A percentile compares a stretch with the other conserved stretches of the same genome.
phyloP scores from a whole-genome alignment of 169 alveolate species.

The Plasmodium falciparum region DNA sequence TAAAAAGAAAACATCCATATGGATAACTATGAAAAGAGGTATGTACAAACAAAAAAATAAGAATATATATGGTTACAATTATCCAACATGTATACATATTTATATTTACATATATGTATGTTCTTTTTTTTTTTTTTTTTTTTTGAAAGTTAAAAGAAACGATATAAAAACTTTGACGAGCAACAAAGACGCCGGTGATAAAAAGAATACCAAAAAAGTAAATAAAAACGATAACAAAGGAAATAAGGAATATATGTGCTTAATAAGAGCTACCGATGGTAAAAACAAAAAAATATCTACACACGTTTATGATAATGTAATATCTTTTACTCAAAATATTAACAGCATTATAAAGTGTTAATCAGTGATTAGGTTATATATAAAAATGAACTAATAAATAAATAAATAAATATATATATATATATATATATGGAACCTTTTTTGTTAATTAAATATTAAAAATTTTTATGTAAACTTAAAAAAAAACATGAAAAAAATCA shows the following conservation, averaged over 20 bases:
- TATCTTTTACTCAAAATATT: conserved; percentile 57
- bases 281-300: conserved; percentile 54
- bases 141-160: conserved; percentile 30
- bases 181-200: conserved; percentile 16
- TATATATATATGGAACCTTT: too few species aligned
- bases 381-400: too few species aligned
- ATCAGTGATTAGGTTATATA: not conserved
- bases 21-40: conserved; percentile 86
- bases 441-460: too few species aligned
- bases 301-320: conserved; percentile 39
- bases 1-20: conserved; percentile 77
- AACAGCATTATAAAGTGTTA: conserved; percentile 32
- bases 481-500: too few species aligned
- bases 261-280: conserved; percentile 74
- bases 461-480: too few species aligned
- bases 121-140: not conserved
- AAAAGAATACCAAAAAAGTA: conserved; percentile 23
- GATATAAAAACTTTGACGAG: conserved; percentile 12
- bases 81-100: not conserved
- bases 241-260: conserved; percentile 41
- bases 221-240: conserved; percentile 22
- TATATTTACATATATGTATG: not conserved
- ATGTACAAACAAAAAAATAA: conserved; percentile 14
- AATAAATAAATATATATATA: too few species aligned
- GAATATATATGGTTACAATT: too few species aligned